These are phyloP conservation scores for Alisma plantagoaquatica DNA, from an alignment of 106 monocot species.

Conservation along the genomic window DNA sequence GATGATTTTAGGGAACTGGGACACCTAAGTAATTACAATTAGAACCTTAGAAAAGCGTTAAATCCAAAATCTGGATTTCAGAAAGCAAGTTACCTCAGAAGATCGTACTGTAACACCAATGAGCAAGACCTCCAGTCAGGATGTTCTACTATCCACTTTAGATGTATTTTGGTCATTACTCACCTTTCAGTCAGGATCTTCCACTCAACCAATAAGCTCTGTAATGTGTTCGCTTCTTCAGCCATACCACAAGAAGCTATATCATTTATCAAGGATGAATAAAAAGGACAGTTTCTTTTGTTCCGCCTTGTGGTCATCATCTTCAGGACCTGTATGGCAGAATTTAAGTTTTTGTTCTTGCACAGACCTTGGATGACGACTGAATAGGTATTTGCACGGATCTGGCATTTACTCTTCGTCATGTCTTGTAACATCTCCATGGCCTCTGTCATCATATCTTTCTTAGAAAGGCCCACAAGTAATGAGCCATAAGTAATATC, in stretches of 20 bases:
- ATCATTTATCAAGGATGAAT: slow-evolving; percentile 32
- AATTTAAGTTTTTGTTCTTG: slow-evolving; percentile 26
- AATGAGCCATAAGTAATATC: slow-evolving; percentile 73
- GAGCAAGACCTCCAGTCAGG: no score
- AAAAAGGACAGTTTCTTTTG: slow-evolving; percentile 30
- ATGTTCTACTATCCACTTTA: no score
- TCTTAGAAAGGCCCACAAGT: slow-evolving; percentile 52
- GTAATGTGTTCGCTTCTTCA: slow-evolving; percentile 36
- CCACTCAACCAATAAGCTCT: slow-evolving; percentile 29
- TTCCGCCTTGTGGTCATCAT: slow-evolving; percentile 39
- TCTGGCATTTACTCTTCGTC: slow-evolving; percentile 29
- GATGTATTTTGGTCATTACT: no score
- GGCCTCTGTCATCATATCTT: slow-evolving; percentile 46
- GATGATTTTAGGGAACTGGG: no score
- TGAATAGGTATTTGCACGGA: slow-evolving; percentile 43
- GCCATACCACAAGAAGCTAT: slow-evolving; percentile 48
- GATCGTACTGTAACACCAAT: no score
- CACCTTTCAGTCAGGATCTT: slow-evolving; percentile 38
- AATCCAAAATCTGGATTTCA: no score
- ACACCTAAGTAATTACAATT: no score
- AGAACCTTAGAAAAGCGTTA: no score
- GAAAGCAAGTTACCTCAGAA: no score
- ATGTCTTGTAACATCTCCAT: slow-evolving; percentile 47
- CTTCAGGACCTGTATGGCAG: slow-evolving; percentile 47
- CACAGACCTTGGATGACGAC: slow-evolving; percentile 57